Evolutionary conservation across 1,284 basidiomycete species (phyloP).

Genomic region (Exsudoporus floridanus): DNA sequence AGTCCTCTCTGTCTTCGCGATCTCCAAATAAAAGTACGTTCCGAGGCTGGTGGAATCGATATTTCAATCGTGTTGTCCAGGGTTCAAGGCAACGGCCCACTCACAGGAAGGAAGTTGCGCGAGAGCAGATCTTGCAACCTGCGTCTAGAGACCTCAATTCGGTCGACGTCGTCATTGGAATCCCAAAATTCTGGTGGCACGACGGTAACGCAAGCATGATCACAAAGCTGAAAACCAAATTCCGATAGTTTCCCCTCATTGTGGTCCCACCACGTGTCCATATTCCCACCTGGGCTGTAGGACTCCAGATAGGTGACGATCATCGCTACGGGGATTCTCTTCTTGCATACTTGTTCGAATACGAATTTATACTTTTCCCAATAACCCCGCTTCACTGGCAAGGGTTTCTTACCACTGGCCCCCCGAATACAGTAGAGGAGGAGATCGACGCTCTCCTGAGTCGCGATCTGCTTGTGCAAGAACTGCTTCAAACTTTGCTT

Average conservation of each 20-base stretch:
- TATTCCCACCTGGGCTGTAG: conserved; percentile 15
- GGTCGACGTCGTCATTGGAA: not conserved
- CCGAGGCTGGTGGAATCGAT: conserved; percentile 15
- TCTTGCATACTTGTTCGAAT: conserved; percentile 23
- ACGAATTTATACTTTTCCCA: conserved; percentile 17
- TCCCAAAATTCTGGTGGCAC: conserved; percentile 6
- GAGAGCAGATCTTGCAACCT: conserved; percentile 17
- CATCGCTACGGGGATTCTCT: conserved; percentile 23
- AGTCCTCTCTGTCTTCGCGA: conserved; percentile 16
- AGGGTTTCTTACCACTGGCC: conserved; percentile 9
- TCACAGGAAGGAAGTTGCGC: conserved; percentile 14
- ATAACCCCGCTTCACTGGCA: conserved; percentile 19
- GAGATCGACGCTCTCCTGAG: conserved; percentile 23
- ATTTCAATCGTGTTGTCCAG: not conserved
- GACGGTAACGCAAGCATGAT: conserved; percentile 24
- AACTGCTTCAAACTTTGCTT: conserved; percentile 18
- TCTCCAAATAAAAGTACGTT: conserved; percentile 25
- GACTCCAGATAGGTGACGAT: conserved; percentile 23
- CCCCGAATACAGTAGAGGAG: conserved; percentile 25
- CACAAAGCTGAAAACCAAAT: conserved; percentile 20
- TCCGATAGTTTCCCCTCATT: conserved; percentile 5
- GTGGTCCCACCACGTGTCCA: conserved; percentile 26
- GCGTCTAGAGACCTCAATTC: conserved; percentile 7
- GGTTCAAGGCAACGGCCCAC: not conserved
- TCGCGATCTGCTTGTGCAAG: conserved; percentile 15